Conservation (phyloP, 2,329 filamentous ascomycete species). For the Aspergillus awamori region DNA sequence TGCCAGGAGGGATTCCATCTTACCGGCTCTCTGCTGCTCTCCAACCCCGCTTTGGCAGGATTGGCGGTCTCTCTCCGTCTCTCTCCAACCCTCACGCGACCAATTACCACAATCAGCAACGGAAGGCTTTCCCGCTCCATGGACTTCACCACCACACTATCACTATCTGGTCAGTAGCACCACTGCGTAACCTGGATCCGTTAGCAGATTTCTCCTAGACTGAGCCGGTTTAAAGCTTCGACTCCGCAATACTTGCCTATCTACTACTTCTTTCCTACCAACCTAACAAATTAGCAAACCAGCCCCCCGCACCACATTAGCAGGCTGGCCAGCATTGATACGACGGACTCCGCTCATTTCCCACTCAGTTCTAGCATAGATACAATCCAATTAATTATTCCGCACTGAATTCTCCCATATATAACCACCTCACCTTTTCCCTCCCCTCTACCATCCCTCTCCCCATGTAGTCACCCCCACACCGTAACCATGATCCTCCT, state of each 20-base stretch:
- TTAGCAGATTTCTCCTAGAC: background rate
- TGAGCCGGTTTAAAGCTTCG: background rate
- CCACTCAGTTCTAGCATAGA: background rate
- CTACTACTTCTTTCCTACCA: background rate
- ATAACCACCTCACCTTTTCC: background rate
- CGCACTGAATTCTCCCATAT: background rate
- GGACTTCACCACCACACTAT: background rate
- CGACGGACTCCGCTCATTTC: background rate
- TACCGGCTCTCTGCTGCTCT: no score
- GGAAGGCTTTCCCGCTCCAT: background rate
- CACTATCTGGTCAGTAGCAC: no score
- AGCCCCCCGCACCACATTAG: background rate
- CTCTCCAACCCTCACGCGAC: constrained; percentile 5
- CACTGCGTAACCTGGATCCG: no score
- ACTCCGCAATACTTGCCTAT: background rate
- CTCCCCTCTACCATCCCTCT: background rate
- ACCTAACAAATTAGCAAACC: no score
- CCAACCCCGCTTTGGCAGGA: background rate
- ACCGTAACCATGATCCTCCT: background rate
- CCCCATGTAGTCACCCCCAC: background rate
- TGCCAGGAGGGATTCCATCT: no score
- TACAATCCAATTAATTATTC: background rate
- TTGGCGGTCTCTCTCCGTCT: background rate
- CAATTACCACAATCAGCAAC: background rate
- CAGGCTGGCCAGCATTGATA: background rate